Evolutionary conservation across 306 rosid genomes (phyloP), one percentile per base, ranked within the genome.

Genomic region (Vicia sativa): DNA sequence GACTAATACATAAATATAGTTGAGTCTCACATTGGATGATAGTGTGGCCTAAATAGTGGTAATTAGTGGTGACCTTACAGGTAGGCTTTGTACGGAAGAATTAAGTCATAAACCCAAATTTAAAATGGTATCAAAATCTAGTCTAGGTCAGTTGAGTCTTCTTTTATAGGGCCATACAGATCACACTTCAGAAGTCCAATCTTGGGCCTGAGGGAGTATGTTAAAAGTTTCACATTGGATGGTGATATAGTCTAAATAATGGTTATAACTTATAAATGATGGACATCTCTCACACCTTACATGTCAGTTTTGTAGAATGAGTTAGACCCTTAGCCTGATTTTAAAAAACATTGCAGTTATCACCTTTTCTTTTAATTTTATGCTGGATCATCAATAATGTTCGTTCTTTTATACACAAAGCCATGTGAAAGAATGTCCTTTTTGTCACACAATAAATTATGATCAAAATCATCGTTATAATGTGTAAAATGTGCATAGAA

Each of bases 351-450:
- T 28, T 55, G 26, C 34, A 41, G 15, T 45, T 55, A 55, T 28
- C 58, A 66, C 37, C 53, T 66, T 64, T 56, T 65, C 7, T 57
- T 70, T 42, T 29, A 71, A 19, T 48, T 45, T 48, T 49, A 26
- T 49, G 56, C 57, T 18, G 39, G 62, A 52, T 29, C 52, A 52
- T 43, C 70, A 31, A 68, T 19, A 28, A 28, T 29, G n/a, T 14
- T 16, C 34, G 29, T 60, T 16, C 52, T 1, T 21, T 41, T 62
- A 69, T 34, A 26, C 44, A 13, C 41, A 50, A 48, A 11, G 50
- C 21, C 7, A 38, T 7, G 16, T 37, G 38, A 37, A 11, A 31
- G 25, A 26, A 39, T 56, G 39, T 44, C 50, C 23, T 7, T 46
- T 59, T 11, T 59, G 49, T 15, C 46, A 10, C 9, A 9, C 67